Percentiles rank a stretch among this genome's conserved stretches.
Evolutionary conservation across 345 rosid species (phyloP).

Genomic region (Chamaenerion angustifolium): DNA sequence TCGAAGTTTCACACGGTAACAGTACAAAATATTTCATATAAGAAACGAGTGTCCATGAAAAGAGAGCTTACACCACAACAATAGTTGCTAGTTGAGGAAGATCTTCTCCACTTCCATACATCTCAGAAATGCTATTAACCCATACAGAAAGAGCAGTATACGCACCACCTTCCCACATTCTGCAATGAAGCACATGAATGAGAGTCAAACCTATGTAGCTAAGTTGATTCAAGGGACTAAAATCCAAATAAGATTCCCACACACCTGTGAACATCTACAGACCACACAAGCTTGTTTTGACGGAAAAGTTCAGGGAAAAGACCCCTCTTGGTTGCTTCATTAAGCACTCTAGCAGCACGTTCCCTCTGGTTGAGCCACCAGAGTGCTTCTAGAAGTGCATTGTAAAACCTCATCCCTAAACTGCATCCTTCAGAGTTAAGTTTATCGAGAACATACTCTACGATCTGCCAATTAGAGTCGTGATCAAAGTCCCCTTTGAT

Average conservation of each 20-base stretch:
- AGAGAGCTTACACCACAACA: conserved; percentile 59
- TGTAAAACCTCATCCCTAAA: conserved; percentile 81
- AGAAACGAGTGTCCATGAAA: conserved; percentile 2
- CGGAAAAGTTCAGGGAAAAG: conserved; percentile 86
- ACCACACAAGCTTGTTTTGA: conserved; percentile 69
- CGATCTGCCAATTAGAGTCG: conserved; percentile 87
- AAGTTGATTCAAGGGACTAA: conserved; percentile 9
- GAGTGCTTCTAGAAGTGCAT: conserved; percentile 79
- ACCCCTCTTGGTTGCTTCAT: conserved; percentile 71
- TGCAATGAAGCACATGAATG: conserved; percentile 17
- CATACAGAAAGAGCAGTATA: conserved; percentile 65
- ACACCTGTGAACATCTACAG: conserved; percentile 87
- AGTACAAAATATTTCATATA: no score
- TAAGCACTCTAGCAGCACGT: conserved; percentile 75
- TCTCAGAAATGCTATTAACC: conserved; percentile 47
- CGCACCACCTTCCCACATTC: conserved; percentile 90
- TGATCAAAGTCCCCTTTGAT: conserved; percentile 86
- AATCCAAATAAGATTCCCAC: conserved; percentile 1
- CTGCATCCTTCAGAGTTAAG: conserved; percentile 82
- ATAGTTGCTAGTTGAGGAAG: conserved; percentile 78
- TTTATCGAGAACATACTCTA: conserved; percentile 77
- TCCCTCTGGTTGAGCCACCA: conserved; percentile 94
- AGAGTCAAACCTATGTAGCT: conserved; percentile 12
- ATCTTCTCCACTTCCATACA: conserved; percentile 43
- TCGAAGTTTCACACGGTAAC: no score